Conservation (phyloP, 441 rosid genomes). For the Hura crepitans region DNA sequence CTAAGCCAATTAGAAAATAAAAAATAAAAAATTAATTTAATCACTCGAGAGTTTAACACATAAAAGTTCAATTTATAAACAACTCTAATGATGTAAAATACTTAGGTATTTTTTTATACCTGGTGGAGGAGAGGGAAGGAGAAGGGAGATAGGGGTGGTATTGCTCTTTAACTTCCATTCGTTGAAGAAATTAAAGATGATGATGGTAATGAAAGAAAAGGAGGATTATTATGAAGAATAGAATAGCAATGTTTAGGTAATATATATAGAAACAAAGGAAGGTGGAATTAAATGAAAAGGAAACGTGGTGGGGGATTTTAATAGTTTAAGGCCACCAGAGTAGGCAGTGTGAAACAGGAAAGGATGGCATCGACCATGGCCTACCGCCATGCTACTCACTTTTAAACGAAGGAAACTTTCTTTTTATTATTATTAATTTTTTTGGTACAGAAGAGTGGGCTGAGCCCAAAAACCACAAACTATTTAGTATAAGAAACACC, state of each 20-base stretch:
- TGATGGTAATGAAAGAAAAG: background rate
- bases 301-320: background rate
- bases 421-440: too few species aligned
- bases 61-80: too few species aligned
- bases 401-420: too few species aligned
- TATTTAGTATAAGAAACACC: too few species aligned
- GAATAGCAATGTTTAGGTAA: background rate
- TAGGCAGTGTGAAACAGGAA: constrained; percentile 4
- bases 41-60: too few species aligned
- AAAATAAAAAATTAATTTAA: too few species aligned
- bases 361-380: background rate
- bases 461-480: too few species aligned
- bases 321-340: background rate
- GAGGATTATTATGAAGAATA: background rate
- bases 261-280: constrained; percentile 2
- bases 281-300: too few species aligned
- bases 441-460: too few species aligned
- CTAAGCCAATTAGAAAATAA: too few species aligned
- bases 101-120: constrained; percentile 11
- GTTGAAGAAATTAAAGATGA: background rate
- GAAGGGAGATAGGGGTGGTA: background rate
- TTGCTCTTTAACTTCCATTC: constrained; percentile 17
- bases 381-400: background rate
- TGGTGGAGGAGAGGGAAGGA: constrained; percentile 12
- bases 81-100: too few species aligned